A percentile compares a stretch with the other conserved stretches of the same genome.
Conservation (phyloP, 169 alveolate genomes). For the Plasmodium yoelii region DNA sequence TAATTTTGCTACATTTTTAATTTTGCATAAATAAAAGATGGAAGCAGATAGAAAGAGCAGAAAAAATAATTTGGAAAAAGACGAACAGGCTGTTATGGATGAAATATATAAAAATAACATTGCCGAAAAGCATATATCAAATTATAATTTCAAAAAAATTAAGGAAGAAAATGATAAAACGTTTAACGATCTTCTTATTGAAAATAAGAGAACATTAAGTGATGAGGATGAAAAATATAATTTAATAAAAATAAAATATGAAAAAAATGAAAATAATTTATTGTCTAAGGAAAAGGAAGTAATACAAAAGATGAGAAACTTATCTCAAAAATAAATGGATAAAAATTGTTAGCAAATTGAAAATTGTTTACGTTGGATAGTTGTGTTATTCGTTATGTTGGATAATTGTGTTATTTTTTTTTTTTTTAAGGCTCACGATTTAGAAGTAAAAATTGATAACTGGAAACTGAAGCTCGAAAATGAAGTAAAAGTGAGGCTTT, state of each 20-base stretch:
- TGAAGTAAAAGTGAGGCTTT: constrained; percentile 16
- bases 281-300: constrained; percentile 53
- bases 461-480: constrained; percentile 65
- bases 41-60: constrained; percentile 14
- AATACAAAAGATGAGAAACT: background rate
- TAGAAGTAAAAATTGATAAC: constrained; percentile 47
- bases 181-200: constrained; percentile 12
- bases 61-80: constrained; percentile 23
- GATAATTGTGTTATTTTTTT: too few species aligned
- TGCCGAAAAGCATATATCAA: constrained; percentile 53
- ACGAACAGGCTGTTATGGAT: constrained; percentile 29
- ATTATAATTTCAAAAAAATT: constrained; percentile 32
- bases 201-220: constrained; percentile 16
- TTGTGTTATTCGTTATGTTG: too few species aligned
- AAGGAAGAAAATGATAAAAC: constrained; percentile 24
- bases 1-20: too few species aligned
- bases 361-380: too few species aligned
- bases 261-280: constrained; percentile 7
- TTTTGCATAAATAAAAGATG: background rate
- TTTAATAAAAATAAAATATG: constrained; percentile 24
- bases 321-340: background rate
- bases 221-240: constrained; percentile 32
- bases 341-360: background rate
- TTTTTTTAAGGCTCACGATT: constrained; percentile 23
- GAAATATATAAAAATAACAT: constrained; percentile 48